phyloP scores from a whole-genome alignment of 208 protist genomes.

The Crithidia bombi region DNA sequence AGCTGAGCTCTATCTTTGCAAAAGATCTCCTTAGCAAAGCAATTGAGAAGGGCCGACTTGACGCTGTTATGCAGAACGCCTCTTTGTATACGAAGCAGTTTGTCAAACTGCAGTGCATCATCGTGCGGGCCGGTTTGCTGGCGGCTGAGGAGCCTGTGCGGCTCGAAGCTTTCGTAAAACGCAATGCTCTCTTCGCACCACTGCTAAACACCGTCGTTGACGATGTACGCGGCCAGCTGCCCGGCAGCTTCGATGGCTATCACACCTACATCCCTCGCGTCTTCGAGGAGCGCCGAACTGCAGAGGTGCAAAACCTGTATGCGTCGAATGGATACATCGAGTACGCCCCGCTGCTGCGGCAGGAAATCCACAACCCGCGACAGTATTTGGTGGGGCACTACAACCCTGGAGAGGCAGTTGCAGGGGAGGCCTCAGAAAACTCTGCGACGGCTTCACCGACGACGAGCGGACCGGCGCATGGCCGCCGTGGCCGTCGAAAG shows the following conservation, averaged over 20 bases:
- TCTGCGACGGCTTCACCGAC: background rate
- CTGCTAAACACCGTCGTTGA: constrained; percentile 51
- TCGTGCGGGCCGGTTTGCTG: constrained; percentile 71
- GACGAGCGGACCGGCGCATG: constrained; percentile 10
- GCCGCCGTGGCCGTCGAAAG: constrained; percentile 29
- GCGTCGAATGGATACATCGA: constrained; percentile 78
- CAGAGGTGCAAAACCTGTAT: constrained; percentile 76
- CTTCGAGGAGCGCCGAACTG: constrained; percentile 49
- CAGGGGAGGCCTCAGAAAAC: background rate
- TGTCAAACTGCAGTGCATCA: constrained; percentile 61
- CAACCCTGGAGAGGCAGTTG: constrained; percentile 44
- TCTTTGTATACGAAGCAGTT: constrained; percentile 78
- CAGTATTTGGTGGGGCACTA: constrained; percentile 67
- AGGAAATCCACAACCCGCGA: constrained; percentile 57
- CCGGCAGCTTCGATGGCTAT: constrained; percentile 55
- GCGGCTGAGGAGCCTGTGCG: constrained; percentile 63
- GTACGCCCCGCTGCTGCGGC: constrained; percentile 54
- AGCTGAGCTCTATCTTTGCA: constrained; percentile 70
- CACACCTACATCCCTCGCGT: constrained; percentile 54
- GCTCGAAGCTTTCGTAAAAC: constrained; percentile 61
- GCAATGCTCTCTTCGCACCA: constrained; percentile 56
- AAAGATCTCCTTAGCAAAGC: constrained; percentile 53
- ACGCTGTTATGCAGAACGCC: constrained; percentile 51
- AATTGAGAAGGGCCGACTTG: constrained; percentile 40
- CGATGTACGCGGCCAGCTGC: constrained; percentile 44